These are phyloP conservation scores for Platismatia glauca DNA, from an alignment of 495 filamentous ascomycete species.

Conservation along the genomic window DNA sequence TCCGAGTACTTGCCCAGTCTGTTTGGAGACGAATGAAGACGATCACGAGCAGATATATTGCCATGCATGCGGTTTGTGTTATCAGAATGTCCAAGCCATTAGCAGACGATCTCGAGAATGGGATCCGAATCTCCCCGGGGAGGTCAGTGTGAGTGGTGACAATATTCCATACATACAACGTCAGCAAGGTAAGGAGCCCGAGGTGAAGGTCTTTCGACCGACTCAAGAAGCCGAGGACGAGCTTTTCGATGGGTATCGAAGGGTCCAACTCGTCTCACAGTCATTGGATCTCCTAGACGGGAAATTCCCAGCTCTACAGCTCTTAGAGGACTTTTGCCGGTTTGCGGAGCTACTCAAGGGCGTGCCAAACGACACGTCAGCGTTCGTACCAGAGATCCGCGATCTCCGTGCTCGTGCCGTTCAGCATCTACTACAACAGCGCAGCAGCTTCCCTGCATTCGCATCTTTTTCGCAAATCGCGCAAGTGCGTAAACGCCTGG, in stretches of 20 bases:
- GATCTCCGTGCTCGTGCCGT: conserved; percentile 7
- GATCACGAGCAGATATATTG: conserved; percentile 13
- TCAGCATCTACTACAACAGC: conserved; percentile 14
- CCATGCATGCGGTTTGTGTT: conserved; percentile 16
- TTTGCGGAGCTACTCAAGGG: conserved; percentile 19
- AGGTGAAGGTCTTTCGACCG: conserved; percentile 16
- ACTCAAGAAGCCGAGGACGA: conserved; percentile 14
- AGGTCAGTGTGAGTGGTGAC: conserved; percentile 7
- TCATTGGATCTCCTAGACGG: conserved; percentile 18
- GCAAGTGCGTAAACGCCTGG: conserved; percentile 10
- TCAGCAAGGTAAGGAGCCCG: conserved; percentile 7
- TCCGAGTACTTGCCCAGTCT: conserved; percentile 21
- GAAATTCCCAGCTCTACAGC: conserved; percentile 18
- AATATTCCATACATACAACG: conserved; percentile 19
- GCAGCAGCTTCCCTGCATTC: conserved; percentile 16
- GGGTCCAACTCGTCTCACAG: conserved; percentile 20
- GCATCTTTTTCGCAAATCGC: conserved; percentile 21
- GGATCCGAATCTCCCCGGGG: conserved; percentile 5
- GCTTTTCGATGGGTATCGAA: conserved; percentile 17
- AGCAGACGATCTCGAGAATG: conserved; percentile 14
- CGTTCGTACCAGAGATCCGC: conserved; percentile 15
- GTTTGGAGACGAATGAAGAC: conserved; percentile 16
- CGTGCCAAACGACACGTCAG: conserved; percentile 19
- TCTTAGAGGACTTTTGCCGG: conserved; percentile 17
- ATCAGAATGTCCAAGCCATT: conserved; percentile 18